Percentiles rank a stretch among this genome's conserved stretches.
These are phyloP conservation scores for Dendrothele bispora DNA, from an alignment of 768 basidiomycete genomes.

Conservation along the genomic window DNA sequence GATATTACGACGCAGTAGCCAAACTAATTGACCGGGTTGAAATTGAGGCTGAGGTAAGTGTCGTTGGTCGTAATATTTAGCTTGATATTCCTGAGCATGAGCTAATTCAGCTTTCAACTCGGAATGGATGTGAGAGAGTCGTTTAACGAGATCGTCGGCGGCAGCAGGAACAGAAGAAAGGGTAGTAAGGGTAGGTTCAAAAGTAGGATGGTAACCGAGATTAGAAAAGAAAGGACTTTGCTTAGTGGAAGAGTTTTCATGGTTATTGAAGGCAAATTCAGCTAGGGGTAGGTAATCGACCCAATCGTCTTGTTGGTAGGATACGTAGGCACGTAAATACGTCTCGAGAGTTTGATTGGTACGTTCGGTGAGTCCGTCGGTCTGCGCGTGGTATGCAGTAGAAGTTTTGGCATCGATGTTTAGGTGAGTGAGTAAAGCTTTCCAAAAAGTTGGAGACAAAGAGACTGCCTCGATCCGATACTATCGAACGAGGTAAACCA, in stretches of 20 bases:
- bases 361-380: conserved; percentile 38
- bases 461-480: conserved; percentile 30
- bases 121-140: conserved; percentile 11
- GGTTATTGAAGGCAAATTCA: conserved; percentile 43
- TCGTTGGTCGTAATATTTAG: conserved; percentile 7
- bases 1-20: conserved; percentile 19
- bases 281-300: conserved; percentile 37
- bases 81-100: conserved; percentile 10
- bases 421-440: conserved; percentile 6
- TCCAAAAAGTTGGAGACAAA: conserved; percentile 36
- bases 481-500: conserved; percentile 31
- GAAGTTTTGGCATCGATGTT: conserved; percentile 19
- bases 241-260: conserved; percentile 29
- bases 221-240: conserved; percentile 40
- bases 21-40: conserved; percentile 14
- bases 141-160: conserved; percentile 4
- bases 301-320: conserved; percentile 44
- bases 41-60: conserved; percentile 9
- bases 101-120: conserved; percentile 13
- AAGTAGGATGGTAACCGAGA: conserved; percentile 27
- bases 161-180: conserved; percentile 22
- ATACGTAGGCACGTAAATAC: conserved; percentile 34
- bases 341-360: conserved; percentile 35
- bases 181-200: conserved; percentile 27
- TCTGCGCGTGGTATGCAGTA: conserved; percentile 46